A percentile compares a stretch with the other conserved stretches of the same genome.
phyloP scores from a whole-genome alignment of 2,329 filamentous ascomycete species.

The Cladosporium sp. region DNA sequence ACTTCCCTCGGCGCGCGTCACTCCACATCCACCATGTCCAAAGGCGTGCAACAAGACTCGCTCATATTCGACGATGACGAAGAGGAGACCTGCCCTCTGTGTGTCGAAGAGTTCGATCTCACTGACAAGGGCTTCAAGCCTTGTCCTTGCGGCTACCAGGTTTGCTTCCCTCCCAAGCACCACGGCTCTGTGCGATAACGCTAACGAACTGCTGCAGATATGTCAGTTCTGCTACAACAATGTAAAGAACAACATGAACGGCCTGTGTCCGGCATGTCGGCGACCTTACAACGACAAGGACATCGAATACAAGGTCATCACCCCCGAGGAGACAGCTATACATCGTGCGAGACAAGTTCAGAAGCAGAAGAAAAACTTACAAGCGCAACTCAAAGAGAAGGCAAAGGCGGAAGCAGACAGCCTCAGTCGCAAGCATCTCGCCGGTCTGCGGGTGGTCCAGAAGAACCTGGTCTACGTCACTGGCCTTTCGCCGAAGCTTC shows the following conservation, averaged over 20 bases:
- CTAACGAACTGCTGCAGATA: conserved; percentile 59
- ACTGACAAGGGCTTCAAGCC: conserved; percentile 96
- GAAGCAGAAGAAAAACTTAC: conserved; percentile 91
- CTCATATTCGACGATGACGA: conserved; percentile 57
- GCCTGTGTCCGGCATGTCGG: conserved; percentile 94
- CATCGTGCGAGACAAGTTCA: conserved; percentile 73
- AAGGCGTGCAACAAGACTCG: conserved; percentile 49
- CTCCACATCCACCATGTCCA: conserved; percentile 44
- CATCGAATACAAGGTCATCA: conserved; percentile 95
- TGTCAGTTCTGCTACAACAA: conserved; percentile 99
- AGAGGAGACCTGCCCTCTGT: conserved; percentile 75
- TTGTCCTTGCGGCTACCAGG: conserved; percentile 97
- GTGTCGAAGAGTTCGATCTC: conserved; percentile 98
- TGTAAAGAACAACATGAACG: conserved; percentile 97
- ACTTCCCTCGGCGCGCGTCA: conserved; percentile 7
- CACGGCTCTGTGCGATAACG: background rate
- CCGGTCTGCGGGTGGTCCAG: conserved; percentile 92
- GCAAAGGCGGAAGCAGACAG: conserved; percentile 96
- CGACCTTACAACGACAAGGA: conserved; percentile 95
- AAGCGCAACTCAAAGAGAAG: conserved; percentile 86
- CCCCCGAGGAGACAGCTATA: conserved; percentile 79
- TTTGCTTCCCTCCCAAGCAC: conserved; percentile 46
- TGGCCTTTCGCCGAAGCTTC: conserved; percentile 84
- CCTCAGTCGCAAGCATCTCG: conserved; percentile 91
- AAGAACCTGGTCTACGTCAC: conserved; percentile 99